Conservation (phyloP, 306 rosid species). For the Fragaria vesca region DNA sequence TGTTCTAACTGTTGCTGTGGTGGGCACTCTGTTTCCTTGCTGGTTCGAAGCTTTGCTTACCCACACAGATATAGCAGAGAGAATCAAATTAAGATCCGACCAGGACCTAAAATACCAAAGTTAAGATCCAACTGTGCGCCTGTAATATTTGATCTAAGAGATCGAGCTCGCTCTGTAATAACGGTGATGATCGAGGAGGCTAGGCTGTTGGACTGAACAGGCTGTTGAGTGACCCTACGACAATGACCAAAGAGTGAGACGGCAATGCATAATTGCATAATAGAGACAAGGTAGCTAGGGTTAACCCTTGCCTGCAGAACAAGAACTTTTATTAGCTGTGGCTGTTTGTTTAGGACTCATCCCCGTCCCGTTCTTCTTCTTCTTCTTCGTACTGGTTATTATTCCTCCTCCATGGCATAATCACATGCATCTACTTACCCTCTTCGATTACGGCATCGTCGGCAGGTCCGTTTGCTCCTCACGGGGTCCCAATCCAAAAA, state of each 20-base stretch:
- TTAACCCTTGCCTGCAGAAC: not conserved
- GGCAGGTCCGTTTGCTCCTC: not conserved
- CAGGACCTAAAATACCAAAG: not conserved
- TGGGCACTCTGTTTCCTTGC: not conserved
- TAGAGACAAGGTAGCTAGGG: not conserved
- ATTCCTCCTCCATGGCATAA: not conserved
- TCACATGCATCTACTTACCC: slow-evolving; percentile 15
- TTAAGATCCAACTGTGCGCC: not conserved
- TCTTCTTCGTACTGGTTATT: not conserved
- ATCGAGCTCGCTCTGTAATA: not conserved
- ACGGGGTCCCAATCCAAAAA: not conserved
- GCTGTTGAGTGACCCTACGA: slow-evolving; percentile 18
- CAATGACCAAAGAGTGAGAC: slow-evolving; percentile 10
- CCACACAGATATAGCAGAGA: not conserved
- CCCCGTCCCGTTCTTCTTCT: slow-evolving; percentile 11
- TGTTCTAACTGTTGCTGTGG: not conserved
- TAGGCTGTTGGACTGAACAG: slow-evolving; percentile 2
- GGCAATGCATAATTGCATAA: not conserved
- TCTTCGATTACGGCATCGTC: not conserved
- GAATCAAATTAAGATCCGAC: slow-evolving; percentile 4
- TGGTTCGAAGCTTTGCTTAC: not conserved
- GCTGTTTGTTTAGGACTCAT: not conserved
- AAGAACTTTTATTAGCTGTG: not conserved
- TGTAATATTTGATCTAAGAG: not conserved
- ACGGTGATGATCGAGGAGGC: not conserved